Percentiles rank a stretch among this genome's conserved stretches.
These are phyloP conservation scores for Harringtonia aguacate DNA, from an alignment of 2,329 filamentous ascomycete species.

Conservation along the genomic window DNA sequence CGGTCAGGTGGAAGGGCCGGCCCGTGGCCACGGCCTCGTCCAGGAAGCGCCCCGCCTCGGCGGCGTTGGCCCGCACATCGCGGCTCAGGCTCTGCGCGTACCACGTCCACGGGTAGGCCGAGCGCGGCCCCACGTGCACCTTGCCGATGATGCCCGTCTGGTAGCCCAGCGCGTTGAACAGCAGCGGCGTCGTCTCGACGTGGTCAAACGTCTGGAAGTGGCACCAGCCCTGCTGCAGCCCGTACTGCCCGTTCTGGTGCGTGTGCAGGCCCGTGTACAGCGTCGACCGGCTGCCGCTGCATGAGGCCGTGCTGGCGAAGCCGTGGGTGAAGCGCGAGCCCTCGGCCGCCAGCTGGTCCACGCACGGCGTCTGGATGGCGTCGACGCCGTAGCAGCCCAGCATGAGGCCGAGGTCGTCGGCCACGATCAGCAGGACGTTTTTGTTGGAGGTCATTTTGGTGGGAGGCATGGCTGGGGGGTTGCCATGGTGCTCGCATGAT, in stretches of 20 bases:
- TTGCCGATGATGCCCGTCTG: constrained; percentile 36
- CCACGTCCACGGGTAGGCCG: constrained; percentile 30
- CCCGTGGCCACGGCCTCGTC: constrained; percentile 17
- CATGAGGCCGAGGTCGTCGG: constrained; percentile 7
- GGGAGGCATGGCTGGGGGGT: too few relatives aligned
- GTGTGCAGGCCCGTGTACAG: constrained; percentile 39
- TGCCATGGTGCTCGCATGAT: too few relatives aligned
- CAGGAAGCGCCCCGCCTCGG: constrained; percentile 26
- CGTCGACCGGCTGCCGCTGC: constrained; percentile 32
- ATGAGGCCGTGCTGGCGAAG: constrained; percentile 35
- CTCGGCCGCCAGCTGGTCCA: constrained; percentile 27
- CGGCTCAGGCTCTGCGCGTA: constrained; percentile 28
- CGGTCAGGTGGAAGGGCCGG: constrained; percentile 31
- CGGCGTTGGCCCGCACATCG: constrained; percentile 29
- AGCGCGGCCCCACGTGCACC: constrained; percentile 31
- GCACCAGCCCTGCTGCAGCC: constrained; percentile 23
- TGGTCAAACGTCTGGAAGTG: constrained; percentile 34
- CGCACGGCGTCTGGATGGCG: constrained; percentile 24
- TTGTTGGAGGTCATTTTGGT: too few relatives aligned
- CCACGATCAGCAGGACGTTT: constrained; percentile 8
- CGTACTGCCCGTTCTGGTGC: constrained; percentile 36
- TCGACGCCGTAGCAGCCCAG: constrained; percentile 6
- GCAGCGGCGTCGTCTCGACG: constrained; percentile 28
- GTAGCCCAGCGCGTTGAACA: constrained; percentile 28
- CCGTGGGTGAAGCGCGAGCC: constrained; percentile 26